Conservation (phyloP, 345 rosid species). For the Brassica cretica region DNA sequence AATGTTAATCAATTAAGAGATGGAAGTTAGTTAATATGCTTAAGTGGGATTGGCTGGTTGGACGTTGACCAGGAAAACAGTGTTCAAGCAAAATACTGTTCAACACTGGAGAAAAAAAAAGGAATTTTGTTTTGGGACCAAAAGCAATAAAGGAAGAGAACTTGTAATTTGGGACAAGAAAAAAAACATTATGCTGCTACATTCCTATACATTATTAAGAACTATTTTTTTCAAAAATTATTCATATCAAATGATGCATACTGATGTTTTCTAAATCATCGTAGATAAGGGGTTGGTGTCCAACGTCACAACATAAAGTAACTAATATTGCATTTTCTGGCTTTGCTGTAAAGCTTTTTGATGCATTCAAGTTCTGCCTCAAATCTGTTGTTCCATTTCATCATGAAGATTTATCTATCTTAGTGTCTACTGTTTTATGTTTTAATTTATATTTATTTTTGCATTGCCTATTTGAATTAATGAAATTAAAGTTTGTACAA, state of each 20-base stretch:
- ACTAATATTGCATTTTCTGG: background rate
- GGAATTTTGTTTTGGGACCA: constrained; percentile 9
- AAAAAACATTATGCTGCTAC: background rate
- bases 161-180: background rate
- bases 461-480: too few species aligned
- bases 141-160: constrained; percentile 17
- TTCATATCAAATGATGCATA: background rate
- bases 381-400: too few species aligned
- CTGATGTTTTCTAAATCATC: background rate
- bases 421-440: too few species aligned
- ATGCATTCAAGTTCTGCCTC: background rate
- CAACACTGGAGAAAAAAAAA: constrained; percentile 4
- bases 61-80: constrained; percentile 31
- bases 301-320: too few species aligned
- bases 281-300: background rate
- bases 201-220: background rate
- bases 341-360: background rate
- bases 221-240: background rate
- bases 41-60: constrained; percentile 31
- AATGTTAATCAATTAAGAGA: background rate
- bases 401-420: too few species aligned
- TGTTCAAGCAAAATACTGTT: constrained; percentile 27
- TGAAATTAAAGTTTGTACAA: too few species aligned
- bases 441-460: too few species aligned
- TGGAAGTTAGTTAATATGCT: constrained; percentile 4